phyloP scores from a whole-genome alignment of 2,329 filamentous ascomycete genomes.

The Cercospora citrullina region DNA sequence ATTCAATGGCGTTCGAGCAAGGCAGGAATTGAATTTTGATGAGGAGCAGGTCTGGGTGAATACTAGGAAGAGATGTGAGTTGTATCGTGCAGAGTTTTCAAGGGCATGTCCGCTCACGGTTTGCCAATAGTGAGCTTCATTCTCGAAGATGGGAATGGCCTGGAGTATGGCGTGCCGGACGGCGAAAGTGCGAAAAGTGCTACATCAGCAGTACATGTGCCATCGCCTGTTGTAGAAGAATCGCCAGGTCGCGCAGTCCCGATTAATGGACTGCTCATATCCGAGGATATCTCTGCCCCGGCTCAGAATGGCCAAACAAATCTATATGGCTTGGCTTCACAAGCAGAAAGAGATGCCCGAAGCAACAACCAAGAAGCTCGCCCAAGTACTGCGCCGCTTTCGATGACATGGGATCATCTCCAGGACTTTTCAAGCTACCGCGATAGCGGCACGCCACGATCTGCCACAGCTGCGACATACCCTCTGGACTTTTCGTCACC shows the following conservation, averaged over 20 bases:
- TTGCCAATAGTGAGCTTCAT: constrained; percentile 22
- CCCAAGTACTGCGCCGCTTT: not conserved
- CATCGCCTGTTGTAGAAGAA: constrained; percentile 2
- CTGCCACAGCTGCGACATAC: not conserved
- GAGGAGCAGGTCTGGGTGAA: constrained; percentile 28
- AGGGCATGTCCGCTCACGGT: not conserved
- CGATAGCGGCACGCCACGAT: constrained; percentile 1
- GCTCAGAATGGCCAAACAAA: not conserved
- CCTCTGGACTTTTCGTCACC: constrained; percentile 21
- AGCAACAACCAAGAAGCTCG: not conserved
- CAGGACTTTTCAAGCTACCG: not conserved
- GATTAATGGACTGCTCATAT: constrained; percentile 7
- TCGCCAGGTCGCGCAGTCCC: constrained; percentile 12
- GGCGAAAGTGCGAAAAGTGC: constrained; percentile 16
- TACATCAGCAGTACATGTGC: not conserved
- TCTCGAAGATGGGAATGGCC: constrained; percentile 26
- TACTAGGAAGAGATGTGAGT: constrained; percentile 23
- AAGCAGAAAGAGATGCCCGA: not conserved
- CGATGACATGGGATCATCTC: not conserved
- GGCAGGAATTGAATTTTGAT: constrained; percentile 21
- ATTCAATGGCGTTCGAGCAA: constrained; percentile 6
- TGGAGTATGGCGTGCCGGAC: constrained; percentile 27
- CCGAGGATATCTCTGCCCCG: not conserved
- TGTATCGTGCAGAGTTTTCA: not conserved
- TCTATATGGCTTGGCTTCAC: not conserved